These are phyloP conservation scores for Pinus tabuliformis DNA, from an alignment of 75 land plant species.

Conservation along the genomic window DNA sequence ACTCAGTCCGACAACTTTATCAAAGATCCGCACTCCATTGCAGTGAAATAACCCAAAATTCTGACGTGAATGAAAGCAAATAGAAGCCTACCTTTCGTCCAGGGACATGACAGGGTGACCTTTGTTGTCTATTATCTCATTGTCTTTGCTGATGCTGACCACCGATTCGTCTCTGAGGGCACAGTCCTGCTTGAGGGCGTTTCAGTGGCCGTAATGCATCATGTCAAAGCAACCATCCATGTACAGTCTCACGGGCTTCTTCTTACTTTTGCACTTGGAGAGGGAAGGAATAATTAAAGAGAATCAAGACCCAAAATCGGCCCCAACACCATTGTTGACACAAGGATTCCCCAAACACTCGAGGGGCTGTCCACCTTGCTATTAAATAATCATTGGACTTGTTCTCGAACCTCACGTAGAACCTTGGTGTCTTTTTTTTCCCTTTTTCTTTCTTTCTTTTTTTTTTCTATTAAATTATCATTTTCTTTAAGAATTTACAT, in stretches of 20 bases:
- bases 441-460: no score
- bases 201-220: conserved; percentile 99
- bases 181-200: conserved; percentile 92
- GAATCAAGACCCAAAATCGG: neutral
- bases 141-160: conserved; percentile 88
- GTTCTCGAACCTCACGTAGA: no score
- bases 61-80: no score
- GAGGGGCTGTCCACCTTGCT: neutral
- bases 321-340: conserved; percentile 1
- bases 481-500: no score
- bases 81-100: conserved; percentile 48
- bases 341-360: neutral
- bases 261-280: conserved; percentile 37
- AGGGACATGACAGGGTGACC: conserved; percentile 94
- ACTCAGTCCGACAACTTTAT: no score
- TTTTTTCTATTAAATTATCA: no score
- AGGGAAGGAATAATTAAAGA: neutral
- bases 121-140: conserved; percentile 87
- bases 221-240: conserved; percentile 99
- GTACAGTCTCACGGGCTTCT: conserved; percentile 78
- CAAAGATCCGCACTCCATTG: no score
- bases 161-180: conserved; percentile 92
- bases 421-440: no score
- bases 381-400: no score
- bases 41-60: no score